Evolutionary conservation across 495 filamentous ascomycete genomes (phyloP).

Genomic region (Pyrenopolyporus hunteri): DNA sequence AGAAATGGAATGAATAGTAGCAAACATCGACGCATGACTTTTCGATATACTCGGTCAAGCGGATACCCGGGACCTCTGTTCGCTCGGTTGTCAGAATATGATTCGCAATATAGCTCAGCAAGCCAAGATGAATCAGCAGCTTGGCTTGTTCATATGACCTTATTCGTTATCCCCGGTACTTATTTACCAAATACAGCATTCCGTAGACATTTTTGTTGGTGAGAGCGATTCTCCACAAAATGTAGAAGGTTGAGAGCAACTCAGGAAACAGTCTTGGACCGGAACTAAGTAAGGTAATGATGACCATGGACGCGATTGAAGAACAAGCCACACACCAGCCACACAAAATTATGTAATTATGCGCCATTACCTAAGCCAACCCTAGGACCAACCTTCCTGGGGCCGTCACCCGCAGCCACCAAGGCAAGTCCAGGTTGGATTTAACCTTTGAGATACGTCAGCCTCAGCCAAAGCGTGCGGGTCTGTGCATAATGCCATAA

Average conservation of each 20-base stretch:
- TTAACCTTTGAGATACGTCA: neutral
- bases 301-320: too few species aligned
- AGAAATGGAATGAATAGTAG: conserved; percentile 4
- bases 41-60: conserved; percentile 24
- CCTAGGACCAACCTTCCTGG: too few species aligned
- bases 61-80: conserved; percentile 6
- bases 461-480: neutral
- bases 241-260: too few species aligned
- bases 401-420: too few species aligned
- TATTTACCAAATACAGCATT: neutral
- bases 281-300: too few species aligned
- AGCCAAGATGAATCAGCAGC: neutral
- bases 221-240: neutral
- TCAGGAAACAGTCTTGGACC: too few species aligned
- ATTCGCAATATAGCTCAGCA: conserved; percentile 18
- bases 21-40: conserved; percentile 7
- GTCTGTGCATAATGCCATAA: neutral
- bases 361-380: too few species aligned
- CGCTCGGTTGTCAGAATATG: neutral
- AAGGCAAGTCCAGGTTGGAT: neutral
- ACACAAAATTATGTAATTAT: too few species aligned
- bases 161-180: neutral
- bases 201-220: neutral
- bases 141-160: conserved; percentile 4
- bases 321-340: too few species aligned